These are phyloP conservation scores for Datisca glomerata DNA, from an alignment of 306 rosid species.

Conservation along the genomic window DNA sequence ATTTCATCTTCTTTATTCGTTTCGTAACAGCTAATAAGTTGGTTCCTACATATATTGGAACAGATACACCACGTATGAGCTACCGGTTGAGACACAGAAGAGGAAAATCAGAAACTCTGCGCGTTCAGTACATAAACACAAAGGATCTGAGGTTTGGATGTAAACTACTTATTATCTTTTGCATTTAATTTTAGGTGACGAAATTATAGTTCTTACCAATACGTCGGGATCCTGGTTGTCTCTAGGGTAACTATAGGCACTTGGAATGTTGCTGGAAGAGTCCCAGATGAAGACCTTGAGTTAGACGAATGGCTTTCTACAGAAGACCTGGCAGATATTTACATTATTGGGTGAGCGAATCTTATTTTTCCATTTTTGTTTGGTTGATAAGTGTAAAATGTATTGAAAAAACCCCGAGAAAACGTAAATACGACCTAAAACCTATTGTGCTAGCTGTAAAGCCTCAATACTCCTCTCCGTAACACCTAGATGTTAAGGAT, in stretches of 20 bases:
- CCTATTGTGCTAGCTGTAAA: too few species aligned
- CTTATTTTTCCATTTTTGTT: constrained; percentile 4
- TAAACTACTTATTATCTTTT: constrained; percentile 13
- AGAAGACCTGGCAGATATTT: constrained; percentile 66
- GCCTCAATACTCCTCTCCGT: too few species aligned
- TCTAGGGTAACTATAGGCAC: constrained; percentile 73
- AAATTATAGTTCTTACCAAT: constrained; percentile 12
- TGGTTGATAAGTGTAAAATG: too few species aligned
- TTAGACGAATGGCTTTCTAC: constrained; percentile 79
- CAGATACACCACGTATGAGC: constrained; percentile 47
- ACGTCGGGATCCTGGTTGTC: constrained; percentile 16
- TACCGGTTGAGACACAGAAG: constrained; percentile 50
- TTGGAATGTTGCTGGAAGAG: constrained; percentile 93
- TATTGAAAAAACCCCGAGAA: too few species aligned
- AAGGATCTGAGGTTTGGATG: constrained; percentile 74
- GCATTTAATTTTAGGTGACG: constrained; percentile 7
- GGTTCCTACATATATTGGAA: constrained; percentile 20
- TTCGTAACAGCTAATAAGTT: not conserved
- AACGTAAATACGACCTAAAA: too few species aligned
- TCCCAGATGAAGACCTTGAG: constrained; percentile 59
- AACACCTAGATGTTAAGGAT: too few species aligned
- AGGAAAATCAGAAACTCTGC: constrained; percentile 92
- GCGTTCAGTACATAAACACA: constrained; percentile 84
- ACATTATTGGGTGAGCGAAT: constrained; percentile 70
- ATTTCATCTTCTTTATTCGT: constrained; percentile 9